phyloP scores from a whole-genome alignment of 257 asterid species.

The Nicotiana noctiflora region DNA sequence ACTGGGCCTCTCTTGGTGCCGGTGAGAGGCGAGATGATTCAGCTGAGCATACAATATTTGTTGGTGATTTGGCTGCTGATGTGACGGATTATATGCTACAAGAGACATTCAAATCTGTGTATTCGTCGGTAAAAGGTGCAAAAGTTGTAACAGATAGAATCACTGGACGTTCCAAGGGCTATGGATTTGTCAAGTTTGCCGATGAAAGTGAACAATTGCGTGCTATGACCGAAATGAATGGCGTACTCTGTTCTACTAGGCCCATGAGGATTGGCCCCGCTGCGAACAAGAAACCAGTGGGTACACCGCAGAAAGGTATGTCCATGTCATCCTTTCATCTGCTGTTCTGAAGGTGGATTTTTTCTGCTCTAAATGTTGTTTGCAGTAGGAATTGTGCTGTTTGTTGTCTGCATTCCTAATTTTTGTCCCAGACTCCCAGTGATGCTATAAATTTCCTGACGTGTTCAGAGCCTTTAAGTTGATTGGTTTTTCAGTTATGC shows the following conservation, averaged over 20 bases:
- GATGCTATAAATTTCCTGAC: neutral
- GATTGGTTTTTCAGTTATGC: slow-evolving; percentile 33
- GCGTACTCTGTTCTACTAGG: slow-evolving; percentile 67
- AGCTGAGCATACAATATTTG: slow-evolving; percentile 72
- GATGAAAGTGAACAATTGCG: slow-evolving; percentile 79
- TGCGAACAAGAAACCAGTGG: slow-evolving; percentile 63
- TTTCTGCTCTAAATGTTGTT: neutral
- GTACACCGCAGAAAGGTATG: slow-evolving; percentile 52
- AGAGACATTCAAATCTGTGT: slow-evolving; percentile 59
- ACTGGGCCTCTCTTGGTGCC: slow-evolving; percentile 81
- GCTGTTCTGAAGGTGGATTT: neutral
- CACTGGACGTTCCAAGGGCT: slow-evolving; percentile 87
- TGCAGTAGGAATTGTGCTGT: neutral
- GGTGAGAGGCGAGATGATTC: slow-evolving; percentile 78
- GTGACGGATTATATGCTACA: slow-evolving; percentile 63
- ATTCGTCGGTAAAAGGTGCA: slow-evolving; percentile 73
- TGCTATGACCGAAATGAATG: slow-evolving; percentile 88
- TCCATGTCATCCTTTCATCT: neutral
- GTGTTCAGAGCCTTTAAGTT: slow-evolving; percentile 28
- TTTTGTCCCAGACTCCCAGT: too few relatives aligned
- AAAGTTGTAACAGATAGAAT: slow-evolving; percentile 72
- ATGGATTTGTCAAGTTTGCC: slow-evolving; percentile 76
- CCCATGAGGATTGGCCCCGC: slow-evolving; percentile 91
- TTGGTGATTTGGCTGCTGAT: slow-evolving; percentile 88
- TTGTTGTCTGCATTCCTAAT: neutral